Evolutionary conservation across 768 basidiomycete species (phyloP), one percentile per base, ranked within the genome.

Genomic region (Russula sp.): DNA sequence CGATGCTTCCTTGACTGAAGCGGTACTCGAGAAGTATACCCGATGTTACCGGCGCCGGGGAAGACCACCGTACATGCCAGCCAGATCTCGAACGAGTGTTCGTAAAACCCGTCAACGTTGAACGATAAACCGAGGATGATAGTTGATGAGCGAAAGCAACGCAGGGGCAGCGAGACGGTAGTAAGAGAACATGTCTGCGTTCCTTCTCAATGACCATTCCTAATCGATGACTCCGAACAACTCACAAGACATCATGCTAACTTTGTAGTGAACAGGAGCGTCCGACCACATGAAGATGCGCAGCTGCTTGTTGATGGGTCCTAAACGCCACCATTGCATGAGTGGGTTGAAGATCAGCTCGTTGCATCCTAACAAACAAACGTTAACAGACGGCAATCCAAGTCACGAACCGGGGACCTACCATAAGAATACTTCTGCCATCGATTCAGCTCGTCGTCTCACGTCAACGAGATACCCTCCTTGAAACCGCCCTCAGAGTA

Each of bases 341-440:
- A 94, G 68, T 0, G 94, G 94, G 70, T 94, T 85, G 81, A 95
- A 94, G 64, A 94, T 82, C 54, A 95, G 79, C 74, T 89, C 88
- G 69, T 84, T 86, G 71, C 85, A 87, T 3, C 86, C 85, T 84
- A 39, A 49, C 27, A 13, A 34, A 20, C 34, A 45, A 59, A 45
- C 62, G 51, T 54, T 34, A 57, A 44, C 0, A 57, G 39, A 37
- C 18, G n/a, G 20, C 34, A 13, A 9, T 34, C n/a, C 39, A 51
- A 27, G 50, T n/a, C 50, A 56, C 42, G 49, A 53, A 62, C 6
- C 1, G 55, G 8, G 69, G 73, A 59, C 70, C 56, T 70, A 82
- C 87, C 89, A 74, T 89, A 90, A 0, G 87, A 78, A 64, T 91
- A 91, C 71, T 94, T 96, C 65, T 94, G 91, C 94, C 94, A 96